Evolutionary conservation across 352 stramenopile genomes (phyloP).

Genomic region (Thraustochytrium sp.): DNA sequence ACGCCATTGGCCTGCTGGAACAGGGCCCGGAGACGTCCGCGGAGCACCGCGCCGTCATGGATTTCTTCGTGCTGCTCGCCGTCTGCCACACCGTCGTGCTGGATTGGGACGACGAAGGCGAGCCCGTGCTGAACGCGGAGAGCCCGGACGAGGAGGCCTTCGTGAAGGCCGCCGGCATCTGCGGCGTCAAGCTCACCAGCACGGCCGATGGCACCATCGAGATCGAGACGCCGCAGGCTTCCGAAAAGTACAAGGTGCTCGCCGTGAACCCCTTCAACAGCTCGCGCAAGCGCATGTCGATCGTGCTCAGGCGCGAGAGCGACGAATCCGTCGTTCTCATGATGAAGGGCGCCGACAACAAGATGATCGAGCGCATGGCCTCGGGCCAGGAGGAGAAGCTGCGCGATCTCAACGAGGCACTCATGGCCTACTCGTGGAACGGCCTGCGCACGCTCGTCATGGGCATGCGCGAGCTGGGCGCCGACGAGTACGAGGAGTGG

Average conservation of each 20-base stretch:
- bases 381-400: background rate
- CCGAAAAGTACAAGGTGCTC: constrained; percentile 65
- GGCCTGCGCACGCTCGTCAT: constrained; percentile 43
- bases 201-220: constrained; percentile 55
- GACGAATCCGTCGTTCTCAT: constrained; percentile 15
- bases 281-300: constrained; percentile 95
- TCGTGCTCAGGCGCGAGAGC: constrained; percentile 67
- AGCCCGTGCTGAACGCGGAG: constrained; percentile 23
- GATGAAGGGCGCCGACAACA: constrained; percentile 49
- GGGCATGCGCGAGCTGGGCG: background rate
- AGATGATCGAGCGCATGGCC: constrained; percentile 42
- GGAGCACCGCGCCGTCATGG: background rate
- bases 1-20: background rate
- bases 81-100: constrained; percentile 42
- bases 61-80: constrained; percentile 31
- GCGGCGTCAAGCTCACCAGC: constrained; percentile 56
- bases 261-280: constrained; percentile 95
- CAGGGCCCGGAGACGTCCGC: background rate
- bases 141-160: constrained; percentile 46
- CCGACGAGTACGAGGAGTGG: constrained; percentile 40
- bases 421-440: constrained; percentile 19
- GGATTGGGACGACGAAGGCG: background rate
- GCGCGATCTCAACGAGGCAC: background rate
- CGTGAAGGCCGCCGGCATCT: background rate
- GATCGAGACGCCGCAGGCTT: background rate